phyloP scores from a whole-genome alignment of 163 green algal species.

The Botryococcus braunii region DNA sequence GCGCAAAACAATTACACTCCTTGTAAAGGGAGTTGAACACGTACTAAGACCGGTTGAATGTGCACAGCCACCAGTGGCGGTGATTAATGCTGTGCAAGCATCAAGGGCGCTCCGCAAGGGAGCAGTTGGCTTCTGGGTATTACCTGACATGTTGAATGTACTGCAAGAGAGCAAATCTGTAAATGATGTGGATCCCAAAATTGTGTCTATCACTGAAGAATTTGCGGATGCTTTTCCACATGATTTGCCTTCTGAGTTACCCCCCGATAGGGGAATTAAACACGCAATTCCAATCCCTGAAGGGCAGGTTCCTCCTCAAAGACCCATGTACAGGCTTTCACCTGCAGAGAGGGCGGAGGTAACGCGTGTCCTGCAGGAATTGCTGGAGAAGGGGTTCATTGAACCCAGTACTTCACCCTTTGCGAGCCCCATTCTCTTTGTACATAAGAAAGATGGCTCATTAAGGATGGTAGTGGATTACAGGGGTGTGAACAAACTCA shows the following conservation, averaged over 20 bases:
- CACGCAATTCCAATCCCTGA: slow-evolving; percentile 13
- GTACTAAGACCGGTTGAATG: neutral
- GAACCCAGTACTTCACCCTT: slow-evolving; percentile 38
- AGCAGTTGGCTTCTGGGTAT: neutral
- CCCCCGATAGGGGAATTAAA: slow-evolving; percentile 7
- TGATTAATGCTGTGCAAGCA: neutral
- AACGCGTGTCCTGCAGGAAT: slow-evolving; percentile 25
- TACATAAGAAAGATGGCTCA: slow-evolving; percentile 41
- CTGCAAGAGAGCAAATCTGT: too few relatives aligned
- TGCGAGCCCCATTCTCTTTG: too few relatives aligned
- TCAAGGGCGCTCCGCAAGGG: neutral
- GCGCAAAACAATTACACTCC: neutral
- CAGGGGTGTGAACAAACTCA: slow-evolving; percentile 50
- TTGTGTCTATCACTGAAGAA: neutral
- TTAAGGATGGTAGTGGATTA: too few relatives aligned
- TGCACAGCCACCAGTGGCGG: neutral
- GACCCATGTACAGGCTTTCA: slow-evolving; percentile 2
- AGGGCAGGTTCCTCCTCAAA: too few relatives aligned
- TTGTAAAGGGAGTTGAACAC: neutral
- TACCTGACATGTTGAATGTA: neutral
- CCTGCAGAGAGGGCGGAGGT: slow-evolving; percentile 28
- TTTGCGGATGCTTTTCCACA: slow-evolving; percentile 7
- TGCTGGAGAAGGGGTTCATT: slow-evolving; percentile 29
- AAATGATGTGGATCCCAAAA: neutral
- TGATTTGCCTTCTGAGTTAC: slow-evolving; percentile 9